Evolutionary conservation across 176 grass and related monocot genomes (phyloP), one percentile per base, ranked within the genome.

Genomic region (Oryza coarctata): DNA sequence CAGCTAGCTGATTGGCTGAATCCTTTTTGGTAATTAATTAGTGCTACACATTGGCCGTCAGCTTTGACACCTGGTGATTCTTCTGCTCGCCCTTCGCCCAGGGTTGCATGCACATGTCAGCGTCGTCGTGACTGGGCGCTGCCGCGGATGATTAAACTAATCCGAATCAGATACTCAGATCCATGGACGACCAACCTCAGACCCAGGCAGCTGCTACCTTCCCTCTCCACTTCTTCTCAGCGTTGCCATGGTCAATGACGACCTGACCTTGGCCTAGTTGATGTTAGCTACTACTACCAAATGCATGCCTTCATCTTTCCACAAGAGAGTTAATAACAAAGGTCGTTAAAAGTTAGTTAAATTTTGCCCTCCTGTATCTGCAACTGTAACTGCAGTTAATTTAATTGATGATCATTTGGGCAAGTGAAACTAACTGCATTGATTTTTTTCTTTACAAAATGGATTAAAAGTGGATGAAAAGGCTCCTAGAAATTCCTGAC

Each of bases 121-220:
- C 68, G 17, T 79, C 75, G 39, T 23, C 17, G 23, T 86, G 84
- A 73, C 76, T 73, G 3, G 84, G 75, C 31, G 28, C 29, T 31
- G 26, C 26, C 63, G 26, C 63, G 63, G 29, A 55, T 32, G 63
- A 30, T 13, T 0, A 1, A 71, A 30, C 58, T 36, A 12, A 79
- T 72, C 75, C 55, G 39, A 72, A 39, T 72, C 83, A 78, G 40
- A 65, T 78, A 65, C 65, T 72, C 83, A 78, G 40, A 65, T 78
- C 74, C 65, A 71, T 70, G 22, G 18, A 60, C 9, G 18, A 60
- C 15, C 39, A 7, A 7, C 25, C 70, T 72, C 14, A 18, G 12
- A 66, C 39, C 61, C 72, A 31, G 63, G 43, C 30, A 39, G 27
- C 27, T 63, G 50, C 50, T 2, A 55, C 50, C 20, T 55, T 1